A percentile compares a stretch with the other conserved stretches of the same genome.
Conservation (phyloP, 495 filamentous ascomycete genomes). For the Tuber indicum region DNA sequence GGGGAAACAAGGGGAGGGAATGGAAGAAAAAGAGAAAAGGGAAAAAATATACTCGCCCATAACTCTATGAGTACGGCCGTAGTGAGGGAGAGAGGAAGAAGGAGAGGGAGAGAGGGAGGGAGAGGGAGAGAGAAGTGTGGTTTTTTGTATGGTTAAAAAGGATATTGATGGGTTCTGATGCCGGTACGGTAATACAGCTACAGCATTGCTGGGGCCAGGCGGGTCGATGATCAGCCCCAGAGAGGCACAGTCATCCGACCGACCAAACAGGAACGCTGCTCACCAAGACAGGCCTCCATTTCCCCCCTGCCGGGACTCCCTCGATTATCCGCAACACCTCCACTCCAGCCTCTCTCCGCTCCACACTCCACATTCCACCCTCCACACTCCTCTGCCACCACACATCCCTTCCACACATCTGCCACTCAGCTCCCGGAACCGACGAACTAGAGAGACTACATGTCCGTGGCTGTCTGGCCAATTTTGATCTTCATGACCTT, state of each 20-base stretch:
- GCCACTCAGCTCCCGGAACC: constrained; percentile 11
- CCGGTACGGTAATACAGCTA: not conserved
- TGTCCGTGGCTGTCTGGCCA: constrained; percentile 39
- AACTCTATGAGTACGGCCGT: constrained; percentile 10
- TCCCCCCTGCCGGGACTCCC: not conserved
- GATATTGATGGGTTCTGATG: constrained; percentile 11
- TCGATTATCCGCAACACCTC: constrained; percentile 3
- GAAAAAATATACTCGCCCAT: constrained; percentile 27
- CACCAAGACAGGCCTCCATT: not conserved
- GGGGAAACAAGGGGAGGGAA: not conserved
- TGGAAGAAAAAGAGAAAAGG: not conserved
- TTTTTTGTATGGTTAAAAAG: constrained; percentile 17
- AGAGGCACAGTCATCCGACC: constrained; percentile 36
- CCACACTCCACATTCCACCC: not conserved
- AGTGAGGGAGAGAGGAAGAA: constrained; percentile 14
- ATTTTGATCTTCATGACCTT: constrained; percentile 8
- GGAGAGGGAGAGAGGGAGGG: constrained; percentile 10
- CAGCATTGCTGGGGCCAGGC: constrained; percentile 12
- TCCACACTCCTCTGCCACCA: constrained; percentile 1
- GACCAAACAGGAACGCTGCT: constrained; percentile 30
- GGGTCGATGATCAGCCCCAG: constrained; percentile 13
- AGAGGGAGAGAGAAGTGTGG: not conserved
- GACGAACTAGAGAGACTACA: constrained; percentile 31
- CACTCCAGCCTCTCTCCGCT: not conserved
- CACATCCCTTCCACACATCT: constrained; percentile 2